Percentiles rank a stretch among this genome's conserved stretches.
These are phyloP conservation scores for Trichodelitschia bisporula DNA, from an alignment of 495 filamentous ascomycete species.

Conservation along the genomic window DNA sequence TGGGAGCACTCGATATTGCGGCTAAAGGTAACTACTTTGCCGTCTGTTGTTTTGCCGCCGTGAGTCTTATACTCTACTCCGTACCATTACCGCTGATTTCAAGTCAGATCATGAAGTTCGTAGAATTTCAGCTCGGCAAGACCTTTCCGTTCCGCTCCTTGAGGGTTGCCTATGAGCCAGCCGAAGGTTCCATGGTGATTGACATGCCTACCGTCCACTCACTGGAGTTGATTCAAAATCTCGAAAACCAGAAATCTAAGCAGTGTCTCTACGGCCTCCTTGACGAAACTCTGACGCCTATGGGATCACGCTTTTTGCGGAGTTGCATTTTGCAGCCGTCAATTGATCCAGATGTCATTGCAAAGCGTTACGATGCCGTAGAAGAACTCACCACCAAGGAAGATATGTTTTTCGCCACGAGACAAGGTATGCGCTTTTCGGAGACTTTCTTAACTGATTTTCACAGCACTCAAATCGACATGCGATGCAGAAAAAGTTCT, in stretches of 20 bases:
- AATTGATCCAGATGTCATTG: conserved; percentile 36
- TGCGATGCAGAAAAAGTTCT: neutral
- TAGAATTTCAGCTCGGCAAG: conserved; percentile 38
- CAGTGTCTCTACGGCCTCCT: conserved; percentile 63
- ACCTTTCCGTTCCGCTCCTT: conserved; percentile 55
- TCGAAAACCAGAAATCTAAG: conserved; percentile 47
- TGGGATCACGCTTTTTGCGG: conserved; percentile 61
- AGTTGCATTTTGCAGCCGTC: conserved; percentile 78
- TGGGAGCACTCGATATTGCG: conserved; percentile 52
- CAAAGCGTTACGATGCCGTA: conserved; percentile 53
- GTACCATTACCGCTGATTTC: conserved; percentile 6
- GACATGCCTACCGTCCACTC: conserved; percentile 65
- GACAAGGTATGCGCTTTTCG: conserved; percentile 24
- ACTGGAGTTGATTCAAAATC: conserved; percentile 75
- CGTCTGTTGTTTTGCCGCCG: conserved; percentile 70
- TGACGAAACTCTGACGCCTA: conserved; percentile 65
- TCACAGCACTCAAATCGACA: neutral
- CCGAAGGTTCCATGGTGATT: conserved; percentile 84
- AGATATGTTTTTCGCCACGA: conserved; percentile 61
- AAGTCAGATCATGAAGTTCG: conserved; percentile 50
- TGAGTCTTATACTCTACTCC: conserved; percentile 16
- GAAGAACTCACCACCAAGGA: conserved; percentile 66
- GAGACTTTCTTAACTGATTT: neutral
- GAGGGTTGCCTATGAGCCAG: conserved; percentile 66
- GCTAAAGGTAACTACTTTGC: conserved; percentile 75